phyloP scores from a whole-genome alignment of 2,329 filamentous ascomycete genomes.

The Endocalyx cinctus region DNA sequence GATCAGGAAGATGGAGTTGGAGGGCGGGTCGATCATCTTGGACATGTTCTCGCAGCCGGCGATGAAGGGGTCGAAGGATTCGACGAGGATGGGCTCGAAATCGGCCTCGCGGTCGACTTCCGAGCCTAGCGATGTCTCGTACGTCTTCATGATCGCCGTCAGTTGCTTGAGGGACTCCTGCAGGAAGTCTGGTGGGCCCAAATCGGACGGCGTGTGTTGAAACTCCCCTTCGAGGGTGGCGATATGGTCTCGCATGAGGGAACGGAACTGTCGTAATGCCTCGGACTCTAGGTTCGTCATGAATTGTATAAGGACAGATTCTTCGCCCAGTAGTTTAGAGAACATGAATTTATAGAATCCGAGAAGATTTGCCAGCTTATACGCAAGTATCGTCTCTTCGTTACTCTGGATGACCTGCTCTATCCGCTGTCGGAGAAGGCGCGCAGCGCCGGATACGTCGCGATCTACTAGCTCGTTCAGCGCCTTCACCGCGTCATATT shows the following conservation, averaged over 20 bases:
- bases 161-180: constrained; percentile 76
- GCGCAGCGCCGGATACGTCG: constrained; percentile 74
- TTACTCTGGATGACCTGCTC: constrained; percentile 91
- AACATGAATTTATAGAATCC: constrained; percentile 89
- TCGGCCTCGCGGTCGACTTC: constrained; percentile 56
- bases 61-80: constrained; percentile 84
- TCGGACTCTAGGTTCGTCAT: constrained; percentile 67
- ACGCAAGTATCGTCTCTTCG: constrained; percentile 82
- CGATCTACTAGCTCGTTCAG: constrained; percentile 83
- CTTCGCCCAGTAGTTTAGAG: constrained; percentile 65
- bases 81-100: constrained; percentile 70
- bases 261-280: constrained; percentile 76
- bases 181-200: constrained; percentile 76
- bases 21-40: constrained; percentile 43
- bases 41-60: constrained; percentile 66
- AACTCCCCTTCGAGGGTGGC: constrained; percentile 69
- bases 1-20: constrained; percentile 59
- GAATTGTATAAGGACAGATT: constrained; percentile 65
- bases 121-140: constrained; percentile 72
- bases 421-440: constrained; percentile 81
- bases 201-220: constrained; percentile 64
- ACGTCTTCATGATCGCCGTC: constrained; percentile 74
- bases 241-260: constrained; percentile 75
- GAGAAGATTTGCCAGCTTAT: constrained; percentile 84
- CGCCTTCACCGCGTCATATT: constrained; percentile 77